A percentile compares a stretch with the other conserved stretches of the same genome.
Evolutionary conservation across 2,329 filamentous ascomycete genomes (phyloP).

Genomic region (Claviceps quebecensis): DNA sequence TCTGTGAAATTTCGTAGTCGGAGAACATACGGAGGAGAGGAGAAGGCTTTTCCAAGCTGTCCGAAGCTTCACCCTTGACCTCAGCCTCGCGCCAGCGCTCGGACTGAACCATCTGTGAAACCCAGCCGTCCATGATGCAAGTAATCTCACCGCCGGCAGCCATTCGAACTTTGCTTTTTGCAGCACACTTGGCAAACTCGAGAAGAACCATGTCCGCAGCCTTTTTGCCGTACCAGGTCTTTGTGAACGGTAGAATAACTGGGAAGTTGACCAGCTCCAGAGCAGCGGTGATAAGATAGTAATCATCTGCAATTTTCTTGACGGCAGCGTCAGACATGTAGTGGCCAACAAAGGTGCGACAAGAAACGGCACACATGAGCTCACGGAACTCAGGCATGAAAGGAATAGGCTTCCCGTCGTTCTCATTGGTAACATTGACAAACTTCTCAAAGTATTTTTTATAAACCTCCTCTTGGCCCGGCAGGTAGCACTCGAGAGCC

Average conservation of each 20-base stretch:
- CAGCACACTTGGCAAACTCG: conserved; percentile 82
- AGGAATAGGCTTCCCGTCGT: conserved; percentile 58
- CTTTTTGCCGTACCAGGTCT: conserved; percentile 95
- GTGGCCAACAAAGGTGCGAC: conserved; percentile 92
- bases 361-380: conserved; percentile 86
- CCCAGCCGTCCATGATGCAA: conserved; percentile 94
- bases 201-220: conserved; percentile 81
- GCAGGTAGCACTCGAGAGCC: conserved; percentile 77
- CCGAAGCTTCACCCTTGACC: conserved; percentile 54
- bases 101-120: conserved; percentile 76
- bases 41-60: conserved; percentile 64
- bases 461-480: conserved; percentile 85
- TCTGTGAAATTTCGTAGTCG: conserved; percentile 85
- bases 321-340: conserved; percentile 85
- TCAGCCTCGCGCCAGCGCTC: conserved; percentile 67
- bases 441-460: conserved; percentile 73
- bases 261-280: conserved; percentile 97
- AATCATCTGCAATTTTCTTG: conserved; percentile 91
- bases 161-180: conserved; percentile 89
- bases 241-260: conserved; percentile 87
- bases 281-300: conserved; percentile 90
- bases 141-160: conserved; percentile 70
- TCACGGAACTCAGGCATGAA: conserved; percentile 92
- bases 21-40: conserved; percentile 74
- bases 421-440: conserved; percentile 57